phyloP scores from a whole-genome alignment of 2,329 filamentous ascomycete species.

The Claviceps quebecensis region DNA sequence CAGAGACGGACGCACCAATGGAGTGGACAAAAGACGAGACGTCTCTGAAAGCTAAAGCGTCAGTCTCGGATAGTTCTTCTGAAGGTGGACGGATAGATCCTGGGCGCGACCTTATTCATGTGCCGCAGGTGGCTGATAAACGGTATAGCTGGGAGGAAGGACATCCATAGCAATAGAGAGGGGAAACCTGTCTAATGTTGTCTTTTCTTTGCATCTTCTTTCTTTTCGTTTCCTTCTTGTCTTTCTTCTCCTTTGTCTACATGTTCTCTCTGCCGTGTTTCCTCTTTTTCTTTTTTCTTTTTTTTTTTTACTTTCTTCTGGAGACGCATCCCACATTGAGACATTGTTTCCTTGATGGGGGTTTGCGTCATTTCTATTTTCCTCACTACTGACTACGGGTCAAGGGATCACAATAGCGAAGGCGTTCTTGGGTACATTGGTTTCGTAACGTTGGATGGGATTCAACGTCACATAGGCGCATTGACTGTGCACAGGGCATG shows the following conservation, averaged over 20 bases:
- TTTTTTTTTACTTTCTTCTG: not conserved
- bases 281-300: not conserved
- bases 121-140: conserved; percentile 34
- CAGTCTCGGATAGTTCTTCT: not conserved
- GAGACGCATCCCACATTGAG: not conserved
- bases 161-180: not conserved
- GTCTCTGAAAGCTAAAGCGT: not conserved
- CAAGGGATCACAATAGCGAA: not conserved
- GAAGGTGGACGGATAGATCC: conserved; percentile 26
- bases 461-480: no score
- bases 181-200: no score
- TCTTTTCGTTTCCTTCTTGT: not conserved
- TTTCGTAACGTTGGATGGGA: not conserved
- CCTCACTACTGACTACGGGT: not conserved
- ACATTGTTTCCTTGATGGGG: not conserved
- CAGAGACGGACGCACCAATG: not conserved
- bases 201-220: not conserved
- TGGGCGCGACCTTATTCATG: conserved; percentile 32
- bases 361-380: not conserved
- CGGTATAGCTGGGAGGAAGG: conserved; percentile 39
- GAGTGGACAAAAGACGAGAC: not conserved
- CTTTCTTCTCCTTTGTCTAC: not conserved
- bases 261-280: not conserved
- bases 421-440: not conserved
- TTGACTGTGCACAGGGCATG: not conserved